Conservation (phyloP, 805 yeast genomes). For the Candida sphagnicola region DNA sequence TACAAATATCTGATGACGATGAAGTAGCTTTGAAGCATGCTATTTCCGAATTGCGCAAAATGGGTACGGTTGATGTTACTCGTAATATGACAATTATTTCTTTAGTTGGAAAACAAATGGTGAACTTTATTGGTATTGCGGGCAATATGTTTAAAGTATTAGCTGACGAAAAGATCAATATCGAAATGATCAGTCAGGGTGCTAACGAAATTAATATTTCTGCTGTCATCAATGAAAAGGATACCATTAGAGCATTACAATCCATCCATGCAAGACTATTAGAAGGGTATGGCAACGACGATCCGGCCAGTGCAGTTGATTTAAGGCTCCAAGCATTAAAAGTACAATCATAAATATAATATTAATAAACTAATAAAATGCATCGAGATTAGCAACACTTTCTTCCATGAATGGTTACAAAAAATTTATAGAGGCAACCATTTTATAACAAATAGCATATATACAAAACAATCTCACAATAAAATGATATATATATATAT, state of each 20-base stretch:
- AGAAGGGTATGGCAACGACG: constrained; percentile 35
- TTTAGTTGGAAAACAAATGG: constrained; percentile 95
- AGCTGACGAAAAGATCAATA: constrained; percentile 87
- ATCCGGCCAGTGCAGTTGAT: constrained; percentile 25
- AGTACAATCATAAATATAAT: constrained; percentile 5
- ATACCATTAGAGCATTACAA: constrained; percentile 80
- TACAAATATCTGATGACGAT: constrained; percentile 69
- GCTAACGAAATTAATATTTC: constrained; percentile 97
- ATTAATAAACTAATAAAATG: too few relatives aligned
- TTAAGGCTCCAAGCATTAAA: constrained; percentile 26
- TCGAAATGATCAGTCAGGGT: constrained; percentile 98
- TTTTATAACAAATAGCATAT: too few relatives aligned
- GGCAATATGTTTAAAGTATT: constrained; percentile 94
- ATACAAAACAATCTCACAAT: too few relatives aligned
- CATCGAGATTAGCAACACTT: too few relatives aligned
- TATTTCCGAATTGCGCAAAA: constrained; percentile 67
- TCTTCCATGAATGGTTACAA: too few relatives aligned
- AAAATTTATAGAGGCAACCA: too few relatives aligned
- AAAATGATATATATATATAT: too few relatives aligned
- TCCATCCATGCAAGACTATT: constrained; percentile 78
- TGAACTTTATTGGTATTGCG: constrained; percentile 93
- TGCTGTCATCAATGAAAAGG: constrained; percentile 83
- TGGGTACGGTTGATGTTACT: constrained; percentile 88
- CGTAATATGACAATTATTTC: constrained; percentile 88
- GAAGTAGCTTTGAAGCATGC: constrained; percentile 65